Conservation (phyloP, 2,329 filamentous ascomycete genomes). For the Nannizzia gypsea region DNA sequence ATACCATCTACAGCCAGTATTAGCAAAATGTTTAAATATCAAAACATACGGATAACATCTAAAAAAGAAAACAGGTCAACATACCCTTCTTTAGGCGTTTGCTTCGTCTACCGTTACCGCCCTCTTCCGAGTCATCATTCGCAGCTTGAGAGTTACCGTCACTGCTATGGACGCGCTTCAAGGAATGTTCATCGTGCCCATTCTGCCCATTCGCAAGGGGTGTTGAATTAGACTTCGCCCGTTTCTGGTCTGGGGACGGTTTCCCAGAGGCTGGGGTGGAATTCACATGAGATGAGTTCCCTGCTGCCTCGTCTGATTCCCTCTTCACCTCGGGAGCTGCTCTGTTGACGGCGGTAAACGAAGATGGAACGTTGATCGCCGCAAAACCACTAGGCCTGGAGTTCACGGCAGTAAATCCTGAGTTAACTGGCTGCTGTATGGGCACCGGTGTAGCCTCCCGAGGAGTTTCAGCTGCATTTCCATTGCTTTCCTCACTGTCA, state of each 20-base stretch:
- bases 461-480: conserved; percentile 24
- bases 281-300: conserved; percentile 53
- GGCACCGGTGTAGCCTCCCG: conserved; percentile 27
- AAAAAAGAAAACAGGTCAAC: conserved; percentile 17
- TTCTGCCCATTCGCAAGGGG: conserved; percentile 44
- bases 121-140: conserved; percentile 44
- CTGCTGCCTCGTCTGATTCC: conserved; percentile 45
- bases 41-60: conserved; percentile 10
- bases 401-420: conserved; percentile 65
- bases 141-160: conserved; percentile 37
- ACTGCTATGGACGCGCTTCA: conserved; percentile 67
- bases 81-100: conserved; percentile 84
- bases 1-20: conserved; percentile 30
- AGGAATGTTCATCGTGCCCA: conserved; percentile 41
- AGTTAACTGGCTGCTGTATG: conserved; percentile 21
- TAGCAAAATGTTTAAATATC: conserved; percentile 15
- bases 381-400: conserved; percentile 43
- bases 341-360: conserved; percentile 34
- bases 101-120: conserved; percentile 62
- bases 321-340: conserved; percentile 33
- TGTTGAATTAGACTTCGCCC: conserved; percentile 43
- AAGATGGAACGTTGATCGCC: conserved; percentile 44
- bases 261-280: conserved; percentile 39
- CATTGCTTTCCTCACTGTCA: conserved; percentile 22
- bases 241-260: conserved; percentile 52